A percentile compares a stretch with the other conserved stretches of the same genome.
These are phyloP conservation scores for Pyrenopolyporus hunteri DNA, from an alignment of 495 filamentous ascomycete species.

Conservation along the genomic window DNA sequence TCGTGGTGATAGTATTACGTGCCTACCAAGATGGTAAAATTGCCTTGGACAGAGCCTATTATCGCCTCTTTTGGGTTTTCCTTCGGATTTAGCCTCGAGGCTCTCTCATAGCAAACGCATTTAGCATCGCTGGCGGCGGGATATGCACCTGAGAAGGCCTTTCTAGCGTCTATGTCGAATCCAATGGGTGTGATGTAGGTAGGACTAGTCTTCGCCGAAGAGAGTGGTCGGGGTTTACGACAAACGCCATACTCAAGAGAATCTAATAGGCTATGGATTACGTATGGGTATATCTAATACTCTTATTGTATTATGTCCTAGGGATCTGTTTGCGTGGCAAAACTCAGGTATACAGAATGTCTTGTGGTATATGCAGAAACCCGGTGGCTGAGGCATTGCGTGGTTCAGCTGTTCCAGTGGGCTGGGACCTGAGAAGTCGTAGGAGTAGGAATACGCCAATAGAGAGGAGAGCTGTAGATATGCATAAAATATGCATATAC, in stretches of 20 bases:
- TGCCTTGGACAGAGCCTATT: neutral
- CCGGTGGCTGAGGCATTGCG: constrained; percentile 1
- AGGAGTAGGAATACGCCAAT: neutral
- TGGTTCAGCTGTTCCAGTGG: neutral
- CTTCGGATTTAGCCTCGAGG: neutral
- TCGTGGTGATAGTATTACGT: neutral
- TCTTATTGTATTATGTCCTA: too few species aligned
- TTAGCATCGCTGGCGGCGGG: neutral
- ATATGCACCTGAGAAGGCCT: too few species aligned
- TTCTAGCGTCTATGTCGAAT: too few species aligned
- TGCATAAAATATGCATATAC: too few species aligned
- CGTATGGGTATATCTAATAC: too few species aligned
- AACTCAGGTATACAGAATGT: too few species aligned
- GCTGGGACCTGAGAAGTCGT: neutral
- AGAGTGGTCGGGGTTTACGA: too few species aligned
- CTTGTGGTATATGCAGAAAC: neutral
- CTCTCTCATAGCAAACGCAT: neutral
- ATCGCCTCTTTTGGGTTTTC: neutral
- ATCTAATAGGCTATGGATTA: too few species aligned
- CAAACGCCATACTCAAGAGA: too few species aligned
- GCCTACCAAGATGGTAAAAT: neutral
- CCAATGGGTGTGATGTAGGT: neutral
- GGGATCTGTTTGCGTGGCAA: constrained; percentile 1
- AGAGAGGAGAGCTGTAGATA: neutral
- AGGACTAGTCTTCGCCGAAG: neutral